These are phyloP conservation scores for Verticillium longisporum DNA, from an alignment of 2,329 filamentous ascomycete species.

Conservation along the genomic window DNA sequence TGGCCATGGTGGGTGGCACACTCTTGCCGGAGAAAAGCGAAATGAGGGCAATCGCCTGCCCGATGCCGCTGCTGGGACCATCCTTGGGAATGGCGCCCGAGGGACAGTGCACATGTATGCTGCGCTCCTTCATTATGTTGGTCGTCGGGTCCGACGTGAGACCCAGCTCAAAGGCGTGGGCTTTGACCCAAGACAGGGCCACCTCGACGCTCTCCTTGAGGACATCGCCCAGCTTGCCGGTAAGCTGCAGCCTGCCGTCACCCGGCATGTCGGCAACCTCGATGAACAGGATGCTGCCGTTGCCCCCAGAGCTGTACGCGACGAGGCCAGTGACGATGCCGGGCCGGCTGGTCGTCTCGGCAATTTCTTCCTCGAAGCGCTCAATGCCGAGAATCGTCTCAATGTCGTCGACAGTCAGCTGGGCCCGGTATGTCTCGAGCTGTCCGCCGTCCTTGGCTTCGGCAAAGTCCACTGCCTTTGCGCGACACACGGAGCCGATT, in stretches of 20 bases:
- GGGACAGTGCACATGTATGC: slow-evolving; percentile 93
- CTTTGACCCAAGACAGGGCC: slow-evolving; percentile 93
- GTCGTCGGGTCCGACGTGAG: slow-evolving; percentile 73
- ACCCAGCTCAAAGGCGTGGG: slow-evolving; percentile 85
- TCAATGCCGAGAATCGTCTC: slow-evolving; percentile 90
- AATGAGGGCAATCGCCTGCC: slow-evolving; percentile 89
- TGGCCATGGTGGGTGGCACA: slow-evolving; percentile 87
- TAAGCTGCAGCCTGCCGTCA: slow-evolving; percentile 84
- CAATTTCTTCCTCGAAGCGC: slow-evolving; percentile 91
- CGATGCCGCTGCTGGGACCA: slow-evolving; percentile 78
- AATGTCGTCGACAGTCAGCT: slow-evolving; percentile 70
- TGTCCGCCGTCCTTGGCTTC: slow-evolving; percentile 74
- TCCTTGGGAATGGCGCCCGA: slow-evolving; percentile 95
- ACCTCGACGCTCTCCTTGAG: slow-evolving; percentile 97
- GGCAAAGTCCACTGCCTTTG: slow-evolving; percentile 91
- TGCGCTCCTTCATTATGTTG: slow-evolving; percentile 93
- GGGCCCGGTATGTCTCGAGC: slow-evolving; percentile 63
- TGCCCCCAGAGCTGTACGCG: slow-evolving; percentile 85
- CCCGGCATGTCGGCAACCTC: slow-evolving; percentile 98
- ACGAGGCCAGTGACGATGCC: slow-evolving; percentile 95
- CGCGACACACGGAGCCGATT: slow-evolving; percentile 87
- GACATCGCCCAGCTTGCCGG: slow-evolving; percentile 92
- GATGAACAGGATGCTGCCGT: slow-evolving; percentile 96
- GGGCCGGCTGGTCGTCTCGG: slow-evolving; percentile 74
- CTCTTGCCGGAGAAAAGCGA: slow-evolving; percentile 80